Conservation (phyloP, 208 protist species). For the Leishmania major region DNA sequence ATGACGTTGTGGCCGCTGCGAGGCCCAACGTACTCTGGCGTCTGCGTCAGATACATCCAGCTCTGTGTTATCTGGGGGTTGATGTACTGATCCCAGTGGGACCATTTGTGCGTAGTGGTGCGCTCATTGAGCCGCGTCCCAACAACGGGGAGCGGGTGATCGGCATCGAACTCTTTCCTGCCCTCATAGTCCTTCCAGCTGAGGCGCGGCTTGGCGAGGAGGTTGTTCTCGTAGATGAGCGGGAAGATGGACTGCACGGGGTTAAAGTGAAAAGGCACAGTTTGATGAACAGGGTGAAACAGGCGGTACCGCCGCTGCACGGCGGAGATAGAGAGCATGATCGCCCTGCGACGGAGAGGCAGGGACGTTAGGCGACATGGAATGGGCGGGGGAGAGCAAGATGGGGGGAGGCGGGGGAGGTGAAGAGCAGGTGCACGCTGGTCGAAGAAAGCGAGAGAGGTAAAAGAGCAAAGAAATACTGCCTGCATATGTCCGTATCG, state of each 20-base stretch:
- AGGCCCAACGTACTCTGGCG: constrained; percentile 85
- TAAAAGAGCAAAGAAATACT: neutral
- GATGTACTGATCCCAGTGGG: constrained; percentile 88
- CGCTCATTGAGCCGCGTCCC: constrained; percentile 73
- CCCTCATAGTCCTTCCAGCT: constrained; percentile 86
- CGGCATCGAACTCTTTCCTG: constrained; percentile 77
- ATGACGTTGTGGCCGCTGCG: constrained; percentile 87
- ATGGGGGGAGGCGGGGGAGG: neutral
- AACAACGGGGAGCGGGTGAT: constrained; percentile 84
- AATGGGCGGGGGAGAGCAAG: neutral
- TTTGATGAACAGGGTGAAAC: constrained; percentile 73
- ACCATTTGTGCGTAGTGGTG: constrained; percentile 83
- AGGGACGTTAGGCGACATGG: neutral
- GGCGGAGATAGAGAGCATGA: constrained; percentile 20
- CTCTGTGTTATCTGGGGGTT: constrained; percentile 84
- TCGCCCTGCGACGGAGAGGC: neutral
- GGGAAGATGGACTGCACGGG: constrained; percentile 84
- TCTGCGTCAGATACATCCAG: constrained; percentile 67
- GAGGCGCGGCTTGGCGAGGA: constrained; percentile 80
- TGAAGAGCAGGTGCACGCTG: neutral
- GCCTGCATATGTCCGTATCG: neutral
- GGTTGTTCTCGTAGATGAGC: constrained; percentile 89
- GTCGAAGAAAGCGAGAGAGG: neutral
- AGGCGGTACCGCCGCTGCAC: constrained; percentile 55
- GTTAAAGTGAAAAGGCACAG: constrained; percentile 77